phyloP scores from a whole-genome alignment of 305 asterid species.

The Fraxinus albicans region DNA sequence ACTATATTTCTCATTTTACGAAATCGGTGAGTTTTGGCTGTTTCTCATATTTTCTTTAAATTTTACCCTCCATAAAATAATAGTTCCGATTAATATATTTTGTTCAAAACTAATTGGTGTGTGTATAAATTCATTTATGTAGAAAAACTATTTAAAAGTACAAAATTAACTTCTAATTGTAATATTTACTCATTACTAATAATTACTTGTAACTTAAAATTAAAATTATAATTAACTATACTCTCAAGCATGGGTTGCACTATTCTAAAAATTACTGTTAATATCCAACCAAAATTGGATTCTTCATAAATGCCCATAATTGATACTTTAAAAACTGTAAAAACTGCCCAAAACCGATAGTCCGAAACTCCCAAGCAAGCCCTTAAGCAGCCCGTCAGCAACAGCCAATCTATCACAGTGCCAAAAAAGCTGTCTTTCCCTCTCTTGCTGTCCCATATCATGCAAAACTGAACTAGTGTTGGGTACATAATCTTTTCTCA shows the following conservation, averaged over 20 bases:
- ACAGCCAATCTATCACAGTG: slow-evolving; percentile 78
- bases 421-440: slow-evolving; percentile 77
- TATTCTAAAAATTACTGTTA: background rate
- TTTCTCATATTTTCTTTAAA: background rate
- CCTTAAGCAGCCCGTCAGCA: slow-evolving; percentile 62
- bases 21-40: background rate
- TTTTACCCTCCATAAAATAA: background rate
- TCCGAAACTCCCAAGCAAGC: background rate
- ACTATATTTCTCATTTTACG: background rate
- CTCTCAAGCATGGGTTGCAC: too few species aligned
- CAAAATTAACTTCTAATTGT: too few species aligned
- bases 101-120: background rate
- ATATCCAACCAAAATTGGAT: background rate
- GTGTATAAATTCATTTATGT: background rate
- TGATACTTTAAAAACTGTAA: background rate
- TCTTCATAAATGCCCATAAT: background rate
- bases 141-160: background rate
- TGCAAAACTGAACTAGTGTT: slow-evolving; percentile 61
- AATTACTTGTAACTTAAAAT: too few species aligned
- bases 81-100: background rate
- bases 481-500: slow-evolving; percentile 64
- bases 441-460: slow-evolving; percentile 69
- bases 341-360: background rate
- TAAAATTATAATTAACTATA: too few species aligned
- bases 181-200: too few species aligned